phyloP scores from a whole-genome alignment of 371 early-diverging fungal species.

The Rhizopus microsporus region DNA sequence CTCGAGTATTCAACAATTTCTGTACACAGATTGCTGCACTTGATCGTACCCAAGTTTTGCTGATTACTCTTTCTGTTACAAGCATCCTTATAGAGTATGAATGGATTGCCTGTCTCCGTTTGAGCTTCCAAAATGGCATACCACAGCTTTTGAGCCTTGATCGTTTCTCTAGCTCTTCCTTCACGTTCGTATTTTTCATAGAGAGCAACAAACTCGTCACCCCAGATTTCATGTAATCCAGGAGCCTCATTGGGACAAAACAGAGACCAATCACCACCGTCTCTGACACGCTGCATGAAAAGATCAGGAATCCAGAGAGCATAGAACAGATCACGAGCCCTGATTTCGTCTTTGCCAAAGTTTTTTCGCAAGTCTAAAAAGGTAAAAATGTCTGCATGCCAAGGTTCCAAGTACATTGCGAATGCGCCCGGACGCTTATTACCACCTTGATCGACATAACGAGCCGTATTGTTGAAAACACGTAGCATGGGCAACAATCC shows the following conservation, averaged over 20 bases:
- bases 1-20: conserved; percentile 97
- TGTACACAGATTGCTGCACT: conserved; percentile 80
- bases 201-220: conserved; percentile 84
- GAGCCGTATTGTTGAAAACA: conserved; percentile 93
- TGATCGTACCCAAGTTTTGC: conserved; percentile 96
- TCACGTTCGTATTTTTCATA: conserved; percentile 82
- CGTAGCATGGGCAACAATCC: conserved; percentile 95
- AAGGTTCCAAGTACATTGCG: conserved; percentile 96
- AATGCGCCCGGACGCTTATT: conserved; percentile 95
- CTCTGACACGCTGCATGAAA: conserved; percentile 95
- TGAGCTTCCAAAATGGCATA: conserved; percentile 93
- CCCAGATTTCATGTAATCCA: conserved; percentile 86
- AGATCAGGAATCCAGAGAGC: conserved; percentile 96
- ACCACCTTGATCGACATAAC: conserved; percentile 96
- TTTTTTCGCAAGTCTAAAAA: conserved; percentile 95
- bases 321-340: conserved; percentile 93
- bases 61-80: conserved; percentile 99
- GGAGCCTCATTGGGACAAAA: conserved; percentile 94
- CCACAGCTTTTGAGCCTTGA: conserved; percentile 96
- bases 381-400: conserved; percentile 95
- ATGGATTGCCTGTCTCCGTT: conserved; percentile 97
- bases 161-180: conserved; percentile 77
- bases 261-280: conserved; percentile 90
- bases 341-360: conserved; percentile 93
- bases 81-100: conserved; percentile 95